phyloP scores from a whole-genome alignment of 2,329 filamentous ascomycete genomes.

The Colletotrichum noveboracense region DNA sequence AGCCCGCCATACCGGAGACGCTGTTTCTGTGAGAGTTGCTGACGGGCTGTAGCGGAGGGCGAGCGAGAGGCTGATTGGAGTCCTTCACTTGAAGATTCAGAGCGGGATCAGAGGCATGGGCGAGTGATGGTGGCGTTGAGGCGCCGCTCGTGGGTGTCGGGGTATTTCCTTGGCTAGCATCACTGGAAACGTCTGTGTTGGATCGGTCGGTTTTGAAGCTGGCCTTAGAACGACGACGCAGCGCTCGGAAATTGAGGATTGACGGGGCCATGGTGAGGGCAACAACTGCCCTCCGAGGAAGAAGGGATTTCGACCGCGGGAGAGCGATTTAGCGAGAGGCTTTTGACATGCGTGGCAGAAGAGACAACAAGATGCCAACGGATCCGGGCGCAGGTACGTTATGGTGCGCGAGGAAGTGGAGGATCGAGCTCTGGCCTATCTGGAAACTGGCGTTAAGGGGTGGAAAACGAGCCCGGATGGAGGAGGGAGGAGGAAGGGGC shows the following conservation, averaged over 20 bases:
- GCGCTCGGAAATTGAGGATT: slow-evolving; percentile 72
- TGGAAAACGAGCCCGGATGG: neutral
- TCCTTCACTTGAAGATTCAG: slow-evolving; percentile 68
- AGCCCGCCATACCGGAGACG: slow-evolving; percentile 66
- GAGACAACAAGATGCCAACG: neutral
- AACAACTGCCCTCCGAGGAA: slow-evolving; percentile 4
- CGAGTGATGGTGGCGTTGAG: slow-evolving; percentile 76
- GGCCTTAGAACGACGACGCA: slow-evolving; percentile 77
- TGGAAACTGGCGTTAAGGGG: neutral
- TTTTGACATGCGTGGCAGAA: neutral
- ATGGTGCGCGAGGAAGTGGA: neutral
- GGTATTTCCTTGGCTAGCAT: slow-evolving; percentile 64
- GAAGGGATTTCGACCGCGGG: neutral
- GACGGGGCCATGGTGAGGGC: slow-evolving; percentile 57
- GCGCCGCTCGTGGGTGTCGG: slow-evolving; percentile 72
- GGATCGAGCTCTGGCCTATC: neutral
- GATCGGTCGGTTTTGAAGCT: slow-evolving; percentile 73
- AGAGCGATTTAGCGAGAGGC: neutral
- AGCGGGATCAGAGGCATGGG: slow-evolving; percentile 69
- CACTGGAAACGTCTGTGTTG: slow-evolving; percentile 60
- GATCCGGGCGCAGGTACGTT: neutral
- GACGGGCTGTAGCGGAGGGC: slow-evolving; percentile 42
- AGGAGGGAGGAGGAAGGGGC: neutral
- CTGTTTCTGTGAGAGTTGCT: slow-evolving; percentile 63
- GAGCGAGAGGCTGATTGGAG: slow-evolving; percentile 27